Percentiles rank a stretch among this genome's conserved stretches.
Conservation (phyloP, 768 basidiomycete genomes). For the Rhodotorula graminis region DNA sequence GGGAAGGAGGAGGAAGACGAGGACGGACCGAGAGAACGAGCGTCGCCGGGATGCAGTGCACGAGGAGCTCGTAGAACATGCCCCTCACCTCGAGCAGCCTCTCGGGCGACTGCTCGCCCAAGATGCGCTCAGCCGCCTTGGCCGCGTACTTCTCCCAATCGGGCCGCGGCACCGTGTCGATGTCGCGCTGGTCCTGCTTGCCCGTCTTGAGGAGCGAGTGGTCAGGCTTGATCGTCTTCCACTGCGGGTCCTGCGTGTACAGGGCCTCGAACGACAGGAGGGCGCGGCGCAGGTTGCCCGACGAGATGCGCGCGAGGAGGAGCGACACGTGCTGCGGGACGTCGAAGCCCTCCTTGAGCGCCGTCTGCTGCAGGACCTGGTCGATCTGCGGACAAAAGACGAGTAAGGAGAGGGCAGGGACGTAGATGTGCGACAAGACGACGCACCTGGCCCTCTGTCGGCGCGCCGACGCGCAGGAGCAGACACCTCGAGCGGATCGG, state of each 20-base stretch:
- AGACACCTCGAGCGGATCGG: conserved; percentile 95
- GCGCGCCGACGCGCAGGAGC: conserved; percentile 86
- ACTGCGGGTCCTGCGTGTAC: conserved; percentile 70
- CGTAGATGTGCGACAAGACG: not conserved
- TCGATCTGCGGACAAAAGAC: conserved; percentile 67
- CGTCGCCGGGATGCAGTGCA: conserved; percentile 93
- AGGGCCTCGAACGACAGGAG: conserved; percentile 89
- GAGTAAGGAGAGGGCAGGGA: too few relatives aligned
- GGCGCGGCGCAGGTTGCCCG: conserved; percentile 90
- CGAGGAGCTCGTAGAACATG: conserved; percentile 90
- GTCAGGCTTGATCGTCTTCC: conserved; percentile 25
- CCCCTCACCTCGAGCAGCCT: conserved; percentile 85
- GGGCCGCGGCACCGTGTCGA: conserved; percentile 61
- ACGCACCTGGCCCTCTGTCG: conserved; percentile 66
- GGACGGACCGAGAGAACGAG: conserved; percentile 72
- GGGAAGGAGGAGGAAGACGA: not conserved
- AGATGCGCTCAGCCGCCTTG: conserved; percentile 82
- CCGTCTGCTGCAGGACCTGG: conserved; percentile 69
- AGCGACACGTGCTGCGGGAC: conserved; percentile 70
- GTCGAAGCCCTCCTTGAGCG: conserved; percentile 69
- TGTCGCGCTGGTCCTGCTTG: conserved; percentile 23
- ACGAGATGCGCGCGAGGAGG: conserved; percentile 74
- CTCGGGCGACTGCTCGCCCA: conserved; percentile 81
- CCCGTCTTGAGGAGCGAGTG: conserved; percentile 36
- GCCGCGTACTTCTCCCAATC: conserved; percentile 98